phyloP scores from a whole-genome alignment of 2,329 filamentous ascomycete species.

The Colletotrichum sp. region DNA sequence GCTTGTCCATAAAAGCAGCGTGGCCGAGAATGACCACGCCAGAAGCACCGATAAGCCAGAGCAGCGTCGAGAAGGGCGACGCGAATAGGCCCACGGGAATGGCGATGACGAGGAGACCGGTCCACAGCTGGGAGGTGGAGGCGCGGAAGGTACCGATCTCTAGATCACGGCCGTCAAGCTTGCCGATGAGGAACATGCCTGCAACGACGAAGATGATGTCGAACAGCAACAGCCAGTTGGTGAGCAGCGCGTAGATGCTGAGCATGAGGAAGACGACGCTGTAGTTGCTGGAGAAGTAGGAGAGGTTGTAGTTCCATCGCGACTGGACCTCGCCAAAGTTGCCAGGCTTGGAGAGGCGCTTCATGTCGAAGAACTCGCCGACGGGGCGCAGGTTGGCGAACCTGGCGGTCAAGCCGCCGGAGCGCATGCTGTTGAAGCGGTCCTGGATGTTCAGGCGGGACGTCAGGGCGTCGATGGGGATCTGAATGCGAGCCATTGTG shows the following conservation, averaged over 20 bases:
- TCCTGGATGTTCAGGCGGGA: constrained; percentile 87
- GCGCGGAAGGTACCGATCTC: constrained; percentile 83
- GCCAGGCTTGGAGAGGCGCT: constrained; percentile 91
- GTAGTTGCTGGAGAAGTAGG: constrained; percentile 99
- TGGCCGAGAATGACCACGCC: constrained; percentile 95
- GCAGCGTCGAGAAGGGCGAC: constrained; percentile 81
- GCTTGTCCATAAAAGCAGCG: constrained; percentile 95
- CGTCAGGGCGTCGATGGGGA: constrained; percentile 89
- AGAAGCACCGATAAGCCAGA: constrained; percentile 96
- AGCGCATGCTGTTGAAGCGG: constrained; percentile 83
- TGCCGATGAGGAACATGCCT: constrained; percentile 91
- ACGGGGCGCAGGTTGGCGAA: constrained; percentile 93
- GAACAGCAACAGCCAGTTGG: constrained; percentile 85
- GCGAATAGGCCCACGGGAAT: constrained; percentile 86
- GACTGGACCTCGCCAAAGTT: constrained; percentile 92
- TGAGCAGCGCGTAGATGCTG: constrained; percentile 92
- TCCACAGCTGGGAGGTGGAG: constrained; percentile 93
- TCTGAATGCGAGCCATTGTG: constrained; percentile 85
- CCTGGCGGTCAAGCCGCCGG: constrained; percentile 77
- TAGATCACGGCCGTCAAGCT: constrained; percentile 86
- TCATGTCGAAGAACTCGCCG: constrained; percentile 94
- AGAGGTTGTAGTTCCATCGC: constrained; percentile 95
- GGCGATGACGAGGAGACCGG: constrained; percentile 79
- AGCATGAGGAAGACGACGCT: constrained; percentile 92
- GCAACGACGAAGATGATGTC: constrained; percentile 87